These are phyloP conservation scores for Lactuca saligna DNA, from an alignment of 129 eudicot species.

Conservation along the genomic window DNA sequence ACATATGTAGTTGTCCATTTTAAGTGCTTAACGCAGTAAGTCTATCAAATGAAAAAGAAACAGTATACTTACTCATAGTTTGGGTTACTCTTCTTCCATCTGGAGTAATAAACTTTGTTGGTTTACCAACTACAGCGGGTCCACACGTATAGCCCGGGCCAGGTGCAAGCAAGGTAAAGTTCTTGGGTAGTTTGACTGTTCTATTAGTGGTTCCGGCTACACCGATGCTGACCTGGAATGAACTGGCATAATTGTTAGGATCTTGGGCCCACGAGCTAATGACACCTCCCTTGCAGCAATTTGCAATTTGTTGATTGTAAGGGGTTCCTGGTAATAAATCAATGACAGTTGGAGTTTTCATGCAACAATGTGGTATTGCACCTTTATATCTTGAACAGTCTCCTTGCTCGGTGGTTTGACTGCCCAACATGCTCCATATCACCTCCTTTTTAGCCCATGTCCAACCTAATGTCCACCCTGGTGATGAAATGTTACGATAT, in stretches of 20 bases:
- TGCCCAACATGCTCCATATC: constrained; percentile 89
- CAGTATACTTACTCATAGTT: constrained; percentile 82
- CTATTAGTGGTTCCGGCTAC: constrained; percentile 85
- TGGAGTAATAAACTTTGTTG: constrained; percentile 54
- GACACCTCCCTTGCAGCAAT: constrained; percentile 95
- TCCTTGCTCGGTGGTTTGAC: constrained; percentile 92
- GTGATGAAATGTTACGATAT: constrained; percentile 83
- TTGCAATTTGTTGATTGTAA: constrained; percentile 87
- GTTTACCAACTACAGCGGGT: constrained; percentile 65
- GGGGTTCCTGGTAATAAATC: constrained; percentile 90
- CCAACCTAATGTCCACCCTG: constrained; percentile 97
- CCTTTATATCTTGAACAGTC: constrained; percentile 84
- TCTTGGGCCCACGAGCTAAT: constrained; percentile 88
- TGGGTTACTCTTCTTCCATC: constrained; percentile 92
- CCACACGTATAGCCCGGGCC: constrained; percentile 97
- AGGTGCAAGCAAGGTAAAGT: constrained; percentile 82
- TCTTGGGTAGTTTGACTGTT: constrained; percentile 78
- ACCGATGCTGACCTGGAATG: constrained; percentile 90
- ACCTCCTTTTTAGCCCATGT: constrained; percentile 97
- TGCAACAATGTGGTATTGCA: constrained; percentile 80
- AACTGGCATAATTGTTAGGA: constrained; percentile 65
- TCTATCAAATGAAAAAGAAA: no score
- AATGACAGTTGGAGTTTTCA: constrained; percentile 72
- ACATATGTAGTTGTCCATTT: no score
- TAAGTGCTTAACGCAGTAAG: no score